Conservation (phyloP, 208 protist genomes). For the Acanthamoeba healyi region DNA sequence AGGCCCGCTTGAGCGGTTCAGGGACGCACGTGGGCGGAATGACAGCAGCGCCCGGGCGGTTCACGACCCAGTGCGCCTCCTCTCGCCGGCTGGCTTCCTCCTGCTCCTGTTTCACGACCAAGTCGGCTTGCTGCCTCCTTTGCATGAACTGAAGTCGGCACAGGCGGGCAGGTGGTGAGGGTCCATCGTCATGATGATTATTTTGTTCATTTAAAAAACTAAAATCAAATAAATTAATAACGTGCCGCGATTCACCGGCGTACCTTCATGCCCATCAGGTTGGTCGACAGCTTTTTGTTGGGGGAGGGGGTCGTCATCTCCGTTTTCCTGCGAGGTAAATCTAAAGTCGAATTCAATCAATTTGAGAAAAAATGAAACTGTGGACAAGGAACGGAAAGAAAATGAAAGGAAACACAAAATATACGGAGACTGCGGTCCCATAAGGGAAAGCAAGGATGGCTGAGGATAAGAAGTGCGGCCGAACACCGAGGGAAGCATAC, state of each 20-base stretch:
- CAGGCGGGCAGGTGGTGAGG: not conserved
- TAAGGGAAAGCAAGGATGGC: not conserved
- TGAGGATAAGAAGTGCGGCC: not conserved
- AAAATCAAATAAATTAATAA: too few species aligned
- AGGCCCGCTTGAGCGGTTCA: too few species aligned
- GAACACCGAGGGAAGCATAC: not conserved
- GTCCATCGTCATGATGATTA: not conserved
- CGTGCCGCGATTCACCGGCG: not conserved
- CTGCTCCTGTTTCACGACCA: not conserved
- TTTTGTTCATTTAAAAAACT: not conserved
- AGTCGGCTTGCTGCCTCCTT: not conserved
- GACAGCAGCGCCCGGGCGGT: not conserved
- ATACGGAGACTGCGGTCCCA: not conserved
- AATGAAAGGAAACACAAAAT: too few species aligned
- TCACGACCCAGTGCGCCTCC: not conserved
- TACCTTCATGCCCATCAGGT: constrained; percentile 49
- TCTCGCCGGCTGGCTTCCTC: not conserved
- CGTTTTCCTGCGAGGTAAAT: too few species aligned
- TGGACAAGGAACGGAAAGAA: not conserved
- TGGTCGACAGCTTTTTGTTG: not conserved
- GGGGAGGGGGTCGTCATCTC: not conserved
- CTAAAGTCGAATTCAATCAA: not conserved
- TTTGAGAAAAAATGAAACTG: too few species aligned
- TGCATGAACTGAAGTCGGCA: constrained; percentile 24
- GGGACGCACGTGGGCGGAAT: constrained; percentile 19